Evolutionary conservation across 2,329 filamentous ascomycete genomes (phyloP).

Genomic region (Fusarium staphyleae): DNA sequence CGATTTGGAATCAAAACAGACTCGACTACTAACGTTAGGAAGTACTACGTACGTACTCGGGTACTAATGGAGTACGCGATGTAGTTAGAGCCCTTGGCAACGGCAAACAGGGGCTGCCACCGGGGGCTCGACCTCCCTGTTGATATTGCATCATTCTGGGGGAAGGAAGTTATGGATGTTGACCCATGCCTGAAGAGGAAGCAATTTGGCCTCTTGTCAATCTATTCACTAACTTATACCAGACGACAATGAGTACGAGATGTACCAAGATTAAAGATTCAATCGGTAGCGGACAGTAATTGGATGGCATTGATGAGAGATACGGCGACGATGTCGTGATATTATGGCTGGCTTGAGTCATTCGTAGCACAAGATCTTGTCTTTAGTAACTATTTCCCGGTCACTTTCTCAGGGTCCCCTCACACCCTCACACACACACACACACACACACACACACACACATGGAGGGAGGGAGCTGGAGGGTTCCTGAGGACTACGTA

Average conservation of each 20-base stretch:
- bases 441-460: neutral
- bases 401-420: constrained; percentile 24
- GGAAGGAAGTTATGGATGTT: constrained; percentile 2
- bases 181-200: constrained; percentile 8
- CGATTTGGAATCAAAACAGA: constrained; percentile 35
- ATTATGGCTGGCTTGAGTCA: constrained; percentile 8
- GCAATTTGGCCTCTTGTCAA: no score
- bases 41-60: no score
- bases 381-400: neutral
- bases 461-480: neutral
- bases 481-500: constrained; percentile 20
- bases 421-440: neutral
- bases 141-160: constrained; percentile 2
- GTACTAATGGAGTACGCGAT: no score
- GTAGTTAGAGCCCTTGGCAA: neutral
- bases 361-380: neutral
- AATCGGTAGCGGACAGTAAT: neutral
- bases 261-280: no score
- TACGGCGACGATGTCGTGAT: constrained; percentile 3
- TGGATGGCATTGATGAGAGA: neutral
- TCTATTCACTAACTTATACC: no score
- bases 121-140: neutral
- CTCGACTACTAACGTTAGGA: no score
- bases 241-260: no score
- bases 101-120: neutral